Conservation (phyloP, 176 grass and related monocot genomes). For the Bromus sterilis region DNA sequence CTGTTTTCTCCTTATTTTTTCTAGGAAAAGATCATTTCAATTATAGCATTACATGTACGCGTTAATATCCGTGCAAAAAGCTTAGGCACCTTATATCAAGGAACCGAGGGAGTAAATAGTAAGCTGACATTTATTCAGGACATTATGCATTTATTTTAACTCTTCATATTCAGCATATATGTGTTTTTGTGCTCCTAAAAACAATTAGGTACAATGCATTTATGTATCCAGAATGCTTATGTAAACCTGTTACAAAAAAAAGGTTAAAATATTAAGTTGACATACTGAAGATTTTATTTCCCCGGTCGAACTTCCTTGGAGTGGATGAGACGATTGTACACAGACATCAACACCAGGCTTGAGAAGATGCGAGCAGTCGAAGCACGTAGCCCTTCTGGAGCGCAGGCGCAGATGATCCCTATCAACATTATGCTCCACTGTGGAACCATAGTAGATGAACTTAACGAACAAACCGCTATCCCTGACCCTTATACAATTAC, state of each 20-base stretch:
- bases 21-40: too few relatives aligned
- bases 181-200: neutral
- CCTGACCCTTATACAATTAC: constrained; percentile 57
- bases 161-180: neutral
- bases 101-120: too few relatives aligned
- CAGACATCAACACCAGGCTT: constrained; percentile 54
- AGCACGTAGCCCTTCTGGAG: constrained; percentile 52
- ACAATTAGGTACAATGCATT: too few relatives aligned
- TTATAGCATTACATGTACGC: too few relatives aligned
- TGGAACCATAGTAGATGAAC: constrained; percentile 22
- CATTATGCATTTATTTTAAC: too few relatives aligned
- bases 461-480: constrained; percentile 41
- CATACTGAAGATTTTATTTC: constrained; percentile 41
- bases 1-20: too few relatives aligned
- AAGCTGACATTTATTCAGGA: too few relatives aligned
- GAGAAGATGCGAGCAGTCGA: constrained; percentile 64
- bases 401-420: constrained; percentile 49
- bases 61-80: too few relatives aligned
- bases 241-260: neutral
- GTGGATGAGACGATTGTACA: constrained; percentile 31
- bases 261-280: neutral
- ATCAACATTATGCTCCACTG: constrained; percentile 29
- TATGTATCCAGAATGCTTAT: neutral
- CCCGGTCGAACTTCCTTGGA: constrained; percentile 18
- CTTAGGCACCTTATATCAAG: too few relatives aligned